Conservation (phyloP, 2,329 filamentous ascomycete genomes). For the Chaetothyriales sp. region DNA sequence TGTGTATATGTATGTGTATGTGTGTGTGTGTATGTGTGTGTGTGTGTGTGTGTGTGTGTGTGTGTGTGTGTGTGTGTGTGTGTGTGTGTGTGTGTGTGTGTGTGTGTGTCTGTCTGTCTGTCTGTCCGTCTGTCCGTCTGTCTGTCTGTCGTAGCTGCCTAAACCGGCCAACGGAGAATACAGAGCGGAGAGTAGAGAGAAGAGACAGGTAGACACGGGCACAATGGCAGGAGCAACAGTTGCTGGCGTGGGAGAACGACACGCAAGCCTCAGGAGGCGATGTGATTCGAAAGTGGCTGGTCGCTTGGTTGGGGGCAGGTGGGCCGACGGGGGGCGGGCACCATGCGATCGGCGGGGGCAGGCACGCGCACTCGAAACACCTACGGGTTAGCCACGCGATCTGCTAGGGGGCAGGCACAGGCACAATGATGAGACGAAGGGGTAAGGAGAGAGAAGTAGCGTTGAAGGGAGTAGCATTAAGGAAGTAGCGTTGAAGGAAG, state of each 20-base stretch:
- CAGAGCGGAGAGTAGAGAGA: not conserved
- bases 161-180: not conserved
- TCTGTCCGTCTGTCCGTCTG: too few relatives aligned
- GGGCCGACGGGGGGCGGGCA: not conserved
- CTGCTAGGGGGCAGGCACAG: not conserved
- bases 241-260: not conserved
- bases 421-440: not conserved
- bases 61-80: too few relatives aligned
- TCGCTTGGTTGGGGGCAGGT: not conserved
- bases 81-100: too few relatives aligned
- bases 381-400: not conserved
- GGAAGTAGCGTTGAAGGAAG: too few relatives aligned
- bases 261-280: not conserved
- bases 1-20: too few relatives aligned
- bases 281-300: not conserved
- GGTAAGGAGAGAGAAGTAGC: too few relatives aligned
- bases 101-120: too few relatives aligned
- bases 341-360: not conserved
- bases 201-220: not conserved
- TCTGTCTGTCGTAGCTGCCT: too few relatives aligned
- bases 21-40: too few relatives aligned
- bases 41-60: too few relatives aligned
- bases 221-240: too few relatives aligned
- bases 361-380: not conserved
- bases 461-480: too few relatives aligned